A percentile compares a stretch with the other conserved stretches of the same genome.
phyloP scores from a whole-genome alignment of 2,329 filamentous ascomycete species.

The Passalora sequoiae region DNA sequence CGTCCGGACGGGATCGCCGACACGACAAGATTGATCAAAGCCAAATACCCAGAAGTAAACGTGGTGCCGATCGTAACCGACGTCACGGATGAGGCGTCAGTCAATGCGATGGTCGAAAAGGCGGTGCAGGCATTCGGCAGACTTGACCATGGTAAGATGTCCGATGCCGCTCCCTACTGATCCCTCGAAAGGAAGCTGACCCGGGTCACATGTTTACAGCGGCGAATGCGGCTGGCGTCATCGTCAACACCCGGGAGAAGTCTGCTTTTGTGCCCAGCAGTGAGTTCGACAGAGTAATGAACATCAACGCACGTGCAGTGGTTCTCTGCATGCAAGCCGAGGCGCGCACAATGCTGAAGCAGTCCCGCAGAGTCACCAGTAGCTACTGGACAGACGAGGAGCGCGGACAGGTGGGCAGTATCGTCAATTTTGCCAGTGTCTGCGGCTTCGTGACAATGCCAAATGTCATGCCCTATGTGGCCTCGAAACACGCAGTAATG shows the following conservation, averaged over 20 bases:
- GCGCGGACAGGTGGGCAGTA: background rate
- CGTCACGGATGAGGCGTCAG: background rate
- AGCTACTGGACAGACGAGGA: background rate
- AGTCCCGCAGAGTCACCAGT: background rate
- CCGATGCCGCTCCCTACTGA: background rate
- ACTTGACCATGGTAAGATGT: background rate
- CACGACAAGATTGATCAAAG: background rate
- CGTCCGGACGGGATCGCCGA: background rate
- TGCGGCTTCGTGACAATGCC: background rate
- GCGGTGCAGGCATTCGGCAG: background rate
- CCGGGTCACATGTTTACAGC: background rate
- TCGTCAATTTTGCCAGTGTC: background rate
- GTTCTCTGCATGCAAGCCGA: background rate
- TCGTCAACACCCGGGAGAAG: background rate
- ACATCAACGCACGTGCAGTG: background rate
- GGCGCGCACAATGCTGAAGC: background rate
- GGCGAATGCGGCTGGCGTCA: background rate
- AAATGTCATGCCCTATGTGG: background rate
- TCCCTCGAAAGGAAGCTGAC: background rate
- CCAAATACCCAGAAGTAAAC: background rate
- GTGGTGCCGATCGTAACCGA: background rate
- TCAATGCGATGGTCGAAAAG: background rate
- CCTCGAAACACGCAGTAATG: background rate
- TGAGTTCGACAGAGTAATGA: background rate
- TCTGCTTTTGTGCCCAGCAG: background rate